Evolutionary conservation across 139 green algal species (phyloP), one percentile per base, ranked within the genome.

Genomic region (Chlorella sp.): DNA sequence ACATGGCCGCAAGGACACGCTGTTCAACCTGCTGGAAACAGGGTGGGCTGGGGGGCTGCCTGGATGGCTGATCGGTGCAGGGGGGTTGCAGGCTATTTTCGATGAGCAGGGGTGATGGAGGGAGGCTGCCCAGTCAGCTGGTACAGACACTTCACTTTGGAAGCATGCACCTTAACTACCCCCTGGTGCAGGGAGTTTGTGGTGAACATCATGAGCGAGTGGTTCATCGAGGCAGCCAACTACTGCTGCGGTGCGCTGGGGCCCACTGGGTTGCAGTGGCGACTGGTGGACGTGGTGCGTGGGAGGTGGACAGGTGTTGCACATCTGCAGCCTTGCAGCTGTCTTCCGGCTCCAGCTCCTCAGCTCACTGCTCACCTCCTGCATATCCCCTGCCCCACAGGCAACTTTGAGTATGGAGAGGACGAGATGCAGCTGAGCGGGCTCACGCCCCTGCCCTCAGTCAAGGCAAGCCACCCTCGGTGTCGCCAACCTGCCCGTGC

Each of bases 211-310:
- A 98, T 99, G 47, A 96, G 90, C 84, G 95, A 99, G 36, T 99
- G 97, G 97, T 99, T 97, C 75, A 80, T 98, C 11, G 96, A 99
- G 89, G 92, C 95, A 1, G 96, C 96, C 74, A 99, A 99, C 88
- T 93, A 98, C 91, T 98, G 94, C 21, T 98, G 95, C 80, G 95
- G 93, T 60, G 51, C 51, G 51, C 51, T n/a, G n/a, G n/a, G n/a
- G n/a, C n/a, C n/a, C n/a, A n/a, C n/a, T n/a, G n/a, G n/a, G n/a
- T n/a, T n/a, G n/a, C n/a, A n/a, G n/a, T n/a, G n/a, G n/a, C n/a
- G n/a, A n/a, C n/a, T n/a, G n/a, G n/a, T n/a, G n/a, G n/a, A n/a
- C n/a, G n/a, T n/a, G n/a, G n/a, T n/a, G n/a, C n/a, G n/a, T n/a
- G n/a, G n/a, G n/a, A n/a, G n/a, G n/a, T n/a, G n/a, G n/a, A n/a